phyloP scores from a whole-genome alignment of 2,329 filamentous ascomycete species.

The Onygenales sp. region DNA sequence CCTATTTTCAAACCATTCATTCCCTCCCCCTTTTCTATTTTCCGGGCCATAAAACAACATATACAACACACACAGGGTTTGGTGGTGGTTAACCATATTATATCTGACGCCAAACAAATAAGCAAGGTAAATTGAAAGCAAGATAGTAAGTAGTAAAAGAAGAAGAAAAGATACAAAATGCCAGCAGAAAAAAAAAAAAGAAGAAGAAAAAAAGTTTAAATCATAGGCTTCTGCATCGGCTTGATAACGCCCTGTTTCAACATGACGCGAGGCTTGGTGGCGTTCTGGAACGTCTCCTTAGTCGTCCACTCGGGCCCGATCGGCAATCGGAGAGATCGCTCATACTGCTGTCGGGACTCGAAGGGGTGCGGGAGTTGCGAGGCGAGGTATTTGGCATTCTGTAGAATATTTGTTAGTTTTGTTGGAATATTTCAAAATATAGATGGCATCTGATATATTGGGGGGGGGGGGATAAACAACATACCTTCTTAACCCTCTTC shows the following conservation, averaged over 20 bases:
- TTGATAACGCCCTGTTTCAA: constrained; percentile 85
- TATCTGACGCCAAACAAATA: too few relatives aligned
- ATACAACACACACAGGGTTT: too few relatives aligned
- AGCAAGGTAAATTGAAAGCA: too few relatives aligned
- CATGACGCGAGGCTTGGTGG: constrained; percentile 79
- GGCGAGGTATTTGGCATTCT: constrained; percentile 83
- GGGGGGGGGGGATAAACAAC: constrained; percentile 6
- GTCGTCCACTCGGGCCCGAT: constrained; percentile 93
- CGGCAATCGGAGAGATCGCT: constrained; percentile 74
- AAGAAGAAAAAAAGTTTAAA: constrained; percentile 24
- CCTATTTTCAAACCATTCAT: too few relatives aligned
- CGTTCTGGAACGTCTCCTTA: constrained; percentile 87
- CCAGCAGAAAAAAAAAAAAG: background rate
- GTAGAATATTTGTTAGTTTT: constrained; percentile 10
- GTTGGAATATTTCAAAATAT: background rate
- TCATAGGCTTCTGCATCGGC: constrained; percentile 70
- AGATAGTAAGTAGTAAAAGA: too few relatives aligned
- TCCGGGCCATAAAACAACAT: too few relatives aligned
- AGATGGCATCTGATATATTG: background rate
- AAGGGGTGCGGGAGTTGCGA: constrained; percentile 79
- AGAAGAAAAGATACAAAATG: too few relatives aligned
- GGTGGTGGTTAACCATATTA: too few relatives aligned
- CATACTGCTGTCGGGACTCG: constrained; percentile 80
- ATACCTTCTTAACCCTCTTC: constrained; percentile 77
- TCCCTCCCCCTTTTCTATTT: too few relatives aligned